These are phyloP conservation scores for Neonectria neomacrospora DNA, from an alignment of 2,329 filamentous ascomycete species.

Conservation along the genomic window DNA sequence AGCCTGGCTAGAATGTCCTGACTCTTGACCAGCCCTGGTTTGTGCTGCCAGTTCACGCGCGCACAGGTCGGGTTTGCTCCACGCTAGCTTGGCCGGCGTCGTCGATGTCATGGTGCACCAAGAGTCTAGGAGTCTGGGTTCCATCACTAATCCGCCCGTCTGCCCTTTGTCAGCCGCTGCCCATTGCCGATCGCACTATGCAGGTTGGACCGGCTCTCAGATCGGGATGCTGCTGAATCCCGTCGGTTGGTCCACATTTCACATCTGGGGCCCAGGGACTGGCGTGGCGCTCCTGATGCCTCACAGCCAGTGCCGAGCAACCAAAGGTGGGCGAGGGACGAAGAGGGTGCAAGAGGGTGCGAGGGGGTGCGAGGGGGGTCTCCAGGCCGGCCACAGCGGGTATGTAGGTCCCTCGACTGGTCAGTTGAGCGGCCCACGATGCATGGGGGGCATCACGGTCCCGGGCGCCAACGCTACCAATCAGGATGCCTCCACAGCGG, in stretches of 20 bases:
- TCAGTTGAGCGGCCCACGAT: slow-evolving; percentile 38
- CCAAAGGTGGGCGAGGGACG: slow-evolving; percentile 5
- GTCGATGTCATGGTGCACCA: slow-evolving; percentile 10
- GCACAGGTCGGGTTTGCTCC: slow-evolving; percentile 17
- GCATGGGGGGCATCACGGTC: slow-evolving; percentile 43
- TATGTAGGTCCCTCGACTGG: slow-evolving; percentile 46
- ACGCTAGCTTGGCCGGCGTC: slow-evolving; percentile 4
- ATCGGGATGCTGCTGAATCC: slow-evolving; percentile 9
- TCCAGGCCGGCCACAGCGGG: slow-evolving; percentile 40
- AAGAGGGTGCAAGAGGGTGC: slow-evolving; percentile 29
- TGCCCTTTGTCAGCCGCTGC: slow-evolving; percentile 14
- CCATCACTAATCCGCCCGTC: slow-evolving; percentile 10
- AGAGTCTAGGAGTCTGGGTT: slow-evolving; percentile 12
- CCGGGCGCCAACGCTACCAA: slow-evolving; percentile 52
- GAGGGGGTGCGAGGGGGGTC: slow-evolving; percentile 31
- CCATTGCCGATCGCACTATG: slow-evolving; percentile 7
- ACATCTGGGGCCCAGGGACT: slow-evolving; percentile 7
- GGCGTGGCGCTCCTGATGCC: slow-evolving; percentile 2
- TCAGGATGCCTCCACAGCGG: slow-evolving; percentile 38
- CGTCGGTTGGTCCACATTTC: slow-evolving; percentile 23
- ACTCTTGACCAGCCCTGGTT: slow-evolving; percentile 27
- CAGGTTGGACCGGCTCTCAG: slow-evolving; percentile 7
- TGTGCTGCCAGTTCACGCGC: slow-evolving; percentile 28
- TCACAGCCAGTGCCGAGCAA: slow-evolving; percentile 26
- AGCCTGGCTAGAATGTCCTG: slow-evolving; percentile 26